Base-by-base conservation (phyloP, 306 rosid genomes). In the Fragaria iinumae region DNA sequence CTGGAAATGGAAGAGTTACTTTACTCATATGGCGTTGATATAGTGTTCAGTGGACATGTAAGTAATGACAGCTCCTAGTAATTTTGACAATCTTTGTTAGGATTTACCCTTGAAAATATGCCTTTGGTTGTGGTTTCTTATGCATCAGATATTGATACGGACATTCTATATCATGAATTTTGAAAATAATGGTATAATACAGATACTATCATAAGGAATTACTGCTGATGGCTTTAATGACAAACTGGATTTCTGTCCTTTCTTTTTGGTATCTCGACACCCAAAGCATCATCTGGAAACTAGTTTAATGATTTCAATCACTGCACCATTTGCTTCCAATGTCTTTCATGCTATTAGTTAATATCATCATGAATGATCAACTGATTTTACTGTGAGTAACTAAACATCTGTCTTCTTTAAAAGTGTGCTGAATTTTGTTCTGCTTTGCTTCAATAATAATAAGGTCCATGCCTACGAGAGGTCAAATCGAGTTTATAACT, bases 391-490 rank as follows among this genome's bases (percentile, higher is more conserved):
- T 0, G 21, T 25, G 27, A 5, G 39, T 23, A 62, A 52, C 43
- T 67, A 20, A n/a, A n/a, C 38, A 56, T 67, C 49, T 25, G 2
- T 73, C 43, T 50, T 21, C 5, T 63, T 80, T 44, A 29, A 44
- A 23, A 17, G 13, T 47, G 25, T 9, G n/a, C 48, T 80, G 72
- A 67, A 69, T 20, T 56, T 52, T 34, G 25, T 38, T 81, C 6
- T 53, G 3, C 67, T 36, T 23, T 60, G 9, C 70, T 53, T 67
- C 1, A 73, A 29, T 52, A 44, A 2, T 80, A 23, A 44, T 72
- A 38, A 88, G 96, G 90, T 93, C 63, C 98, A 93, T 88, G 98
- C 98, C 64, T 93, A 91, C 32, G 93, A 93, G 87, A 90, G 98
- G 80, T 86, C 96, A 57, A 93, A 93, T 83, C 90, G 93, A 68